These are phyloP conservation scores for Halenospora varia DNA, from an alignment of 495 filamentous ascomycete genomes.

Conservation along the genomic window DNA sequence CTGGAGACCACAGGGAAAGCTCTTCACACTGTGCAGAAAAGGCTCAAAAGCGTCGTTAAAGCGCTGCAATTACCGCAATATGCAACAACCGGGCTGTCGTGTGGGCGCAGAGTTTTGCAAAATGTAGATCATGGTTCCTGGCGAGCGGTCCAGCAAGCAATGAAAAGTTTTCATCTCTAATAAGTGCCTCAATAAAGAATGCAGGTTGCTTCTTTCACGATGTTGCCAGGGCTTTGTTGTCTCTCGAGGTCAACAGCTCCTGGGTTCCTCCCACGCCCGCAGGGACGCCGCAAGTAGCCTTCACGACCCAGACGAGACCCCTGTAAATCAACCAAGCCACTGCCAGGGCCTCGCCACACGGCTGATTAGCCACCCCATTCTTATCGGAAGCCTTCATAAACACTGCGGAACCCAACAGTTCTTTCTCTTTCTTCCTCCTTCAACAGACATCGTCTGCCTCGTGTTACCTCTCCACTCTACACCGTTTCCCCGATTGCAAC, in stretches of 20 bases:
- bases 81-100: neutral
- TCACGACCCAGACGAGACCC: neutral
- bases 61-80: constrained; percentile 7
- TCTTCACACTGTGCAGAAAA: neutral
- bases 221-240: neutral
- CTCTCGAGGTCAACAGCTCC: neutral
- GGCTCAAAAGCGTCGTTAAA: neutral
- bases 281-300: neutral
- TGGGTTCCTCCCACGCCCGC: neutral
- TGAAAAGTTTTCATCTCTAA: neutral
- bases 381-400: neutral
- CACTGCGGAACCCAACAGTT: neutral
- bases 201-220: neutral
- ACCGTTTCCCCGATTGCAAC: constrained; percentile 22
- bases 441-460: constrained; percentile 13
- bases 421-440: constrained; percentile 21
- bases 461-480: too few relatives aligned
- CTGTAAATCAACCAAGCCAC: too few relatives aligned
- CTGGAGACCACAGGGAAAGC: neutral
- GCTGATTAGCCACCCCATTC: neutral
- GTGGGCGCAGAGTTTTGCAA: constrained; percentile 1
- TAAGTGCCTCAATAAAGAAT: neutral
- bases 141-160: constrained; percentile 5
- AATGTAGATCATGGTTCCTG: neutral
- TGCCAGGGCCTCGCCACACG: neutral